Evolutionary conservation across 2,329 filamentous ascomycete genomes (phyloP).

Genomic region (Talaromyces sp.): DNA sequence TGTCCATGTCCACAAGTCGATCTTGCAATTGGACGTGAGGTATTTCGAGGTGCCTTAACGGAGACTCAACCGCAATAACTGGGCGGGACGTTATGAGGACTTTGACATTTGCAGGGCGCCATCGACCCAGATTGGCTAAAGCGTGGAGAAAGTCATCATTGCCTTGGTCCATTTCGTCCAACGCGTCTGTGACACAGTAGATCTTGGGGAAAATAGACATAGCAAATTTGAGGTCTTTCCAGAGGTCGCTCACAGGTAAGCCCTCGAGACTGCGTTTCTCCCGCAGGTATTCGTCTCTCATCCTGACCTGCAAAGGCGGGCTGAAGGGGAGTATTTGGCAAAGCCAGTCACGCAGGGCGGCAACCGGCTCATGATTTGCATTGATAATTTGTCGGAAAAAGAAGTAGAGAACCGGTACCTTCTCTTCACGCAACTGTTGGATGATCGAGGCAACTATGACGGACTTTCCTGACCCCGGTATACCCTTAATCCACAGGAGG

Average conservation of each 20-base stretch:
- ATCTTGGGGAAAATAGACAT: constrained; percentile 1
- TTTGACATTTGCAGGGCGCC: constrained; percentile 10
- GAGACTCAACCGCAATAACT: neutral
- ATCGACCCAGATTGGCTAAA: constrained; percentile 1
- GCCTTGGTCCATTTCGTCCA: constrained; percentile 12
- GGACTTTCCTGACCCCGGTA: constrained; percentile 22
- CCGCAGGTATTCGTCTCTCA: constrained; percentile 6
- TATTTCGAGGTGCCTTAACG: neutral
- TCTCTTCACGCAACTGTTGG: neutral
- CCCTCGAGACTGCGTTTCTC: neutral
- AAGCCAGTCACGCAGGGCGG: constrained; percentile 19
- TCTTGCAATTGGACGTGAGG: neutral
- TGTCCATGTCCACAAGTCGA: constrained; percentile 18
- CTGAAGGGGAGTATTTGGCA: constrained; percentile 8
- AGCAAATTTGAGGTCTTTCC: constrained; percentile 11
- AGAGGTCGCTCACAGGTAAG: constrained; percentile 16
- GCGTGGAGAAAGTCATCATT: constrained; percentile 8
- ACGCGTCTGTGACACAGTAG: constrained; percentile 10
- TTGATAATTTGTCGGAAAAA: constrained; percentile 23
- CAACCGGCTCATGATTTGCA: constrained; percentile 17
- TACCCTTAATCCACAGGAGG: constrained; percentile 21
- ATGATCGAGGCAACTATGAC: constrained; percentile 20
- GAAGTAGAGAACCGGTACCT: constrained; percentile 17
- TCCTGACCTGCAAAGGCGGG: constrained; percentile 26
- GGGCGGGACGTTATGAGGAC: constrained; percentile 11